Evolutionary conservation across 1,139 yeast species (phyloP).

Genomic region (Groenewaldozyma auringiensis): DNA sequence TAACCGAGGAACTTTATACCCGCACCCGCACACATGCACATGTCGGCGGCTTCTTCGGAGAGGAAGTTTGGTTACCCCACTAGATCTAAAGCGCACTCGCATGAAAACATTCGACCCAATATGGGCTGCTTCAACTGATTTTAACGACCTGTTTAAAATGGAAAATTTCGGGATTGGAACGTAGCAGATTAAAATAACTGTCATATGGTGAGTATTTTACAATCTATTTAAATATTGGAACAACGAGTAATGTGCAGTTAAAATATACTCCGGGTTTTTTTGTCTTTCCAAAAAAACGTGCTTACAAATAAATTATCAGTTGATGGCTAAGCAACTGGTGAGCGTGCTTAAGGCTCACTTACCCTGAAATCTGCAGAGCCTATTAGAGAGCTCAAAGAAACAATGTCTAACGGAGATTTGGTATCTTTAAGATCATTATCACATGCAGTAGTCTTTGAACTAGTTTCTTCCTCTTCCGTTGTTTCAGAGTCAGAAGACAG

Average conservation of each 20-base stretch:
- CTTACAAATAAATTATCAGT: not conserved
- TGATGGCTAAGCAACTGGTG: not conserved
- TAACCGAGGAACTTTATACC: too few relatives aligned
- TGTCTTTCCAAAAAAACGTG: too few relatives aligned
- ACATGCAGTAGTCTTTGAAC: not conserved
- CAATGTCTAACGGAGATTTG: not conserved
- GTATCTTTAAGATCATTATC: not conserved
- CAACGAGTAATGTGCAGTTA: too few relatives aligned
- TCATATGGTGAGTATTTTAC: too few relatives aligned
- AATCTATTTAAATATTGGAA: not conserved
- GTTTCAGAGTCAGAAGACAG: too few relatives aligned
- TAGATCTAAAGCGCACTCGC: too few relatives aligned
- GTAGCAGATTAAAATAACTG: not conserved
- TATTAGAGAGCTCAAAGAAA: not conserved
- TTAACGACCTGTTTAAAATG: not conserved
- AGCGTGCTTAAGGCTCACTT: not conserved
- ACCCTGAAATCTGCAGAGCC: not conserved
- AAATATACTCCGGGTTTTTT: too few relatives aligned
- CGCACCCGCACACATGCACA: too few relatives aligned
- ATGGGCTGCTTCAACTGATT: not conserved
- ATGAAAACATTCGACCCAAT: not conserved
- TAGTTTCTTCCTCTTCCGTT: not conserved
- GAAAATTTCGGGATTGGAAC: not conserved
- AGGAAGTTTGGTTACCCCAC: too few relatives aligned
- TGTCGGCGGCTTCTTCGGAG: too few relatives aligned